These are phyloP conservation scores for Sparassis latifolia DNA, from an alignment of 1,284 basidiomycete genomes.

Conservation along the genomic window DNA sequence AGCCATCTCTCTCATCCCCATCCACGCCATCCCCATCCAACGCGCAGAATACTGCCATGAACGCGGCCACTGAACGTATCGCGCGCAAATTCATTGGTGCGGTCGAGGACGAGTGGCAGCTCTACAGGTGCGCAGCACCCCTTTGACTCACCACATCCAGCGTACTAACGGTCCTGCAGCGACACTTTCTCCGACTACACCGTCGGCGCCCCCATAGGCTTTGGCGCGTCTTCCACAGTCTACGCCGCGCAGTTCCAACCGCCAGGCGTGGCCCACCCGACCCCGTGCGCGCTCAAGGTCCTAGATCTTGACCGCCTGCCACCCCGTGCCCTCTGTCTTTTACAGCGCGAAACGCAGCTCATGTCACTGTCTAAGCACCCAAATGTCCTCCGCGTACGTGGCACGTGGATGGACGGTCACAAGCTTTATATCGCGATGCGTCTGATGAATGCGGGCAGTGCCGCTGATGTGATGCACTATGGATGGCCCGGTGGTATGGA, in stretches of 20 bases:
- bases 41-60: conserved; percentile 6
- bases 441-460: conserved; percentile 85
- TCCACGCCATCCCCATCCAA: too few species aligned
- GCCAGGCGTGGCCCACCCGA: conserved; percentile 27
- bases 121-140: conserved; percentile 56
- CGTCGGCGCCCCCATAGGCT: conserved; percentile 71
- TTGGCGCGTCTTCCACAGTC: conserved; percentile 84
- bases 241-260: conserved; percentile 62
- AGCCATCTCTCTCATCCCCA: too few species aligned
- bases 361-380: conserved; percentile 94
- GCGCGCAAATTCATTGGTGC: conserved; percentile 53
- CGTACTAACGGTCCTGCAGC: conserved; percentile 41
- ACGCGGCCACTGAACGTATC: conserved; percentile 16
- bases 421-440: conserved; percentile 84
- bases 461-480: conserved; percentile 81
- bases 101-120: conserved; percentile 80
- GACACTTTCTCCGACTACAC: conserved; percentile 57
- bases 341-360: conserved; percentile 81
- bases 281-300: conserved; percentile 80
- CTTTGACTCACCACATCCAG: conserved; percentile 5
- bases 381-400: conserved; percentile 84
- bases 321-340: conserved; percentile 56
- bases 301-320: conserved; percentile 79
- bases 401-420: conserved; percentile 81
- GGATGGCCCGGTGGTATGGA: conserved; percentile 83